Evolutionary conservation across 2,329 filamentous ascomycete genomes (phyloP).

Genomic region (Sporothrix pallida): DNA sequence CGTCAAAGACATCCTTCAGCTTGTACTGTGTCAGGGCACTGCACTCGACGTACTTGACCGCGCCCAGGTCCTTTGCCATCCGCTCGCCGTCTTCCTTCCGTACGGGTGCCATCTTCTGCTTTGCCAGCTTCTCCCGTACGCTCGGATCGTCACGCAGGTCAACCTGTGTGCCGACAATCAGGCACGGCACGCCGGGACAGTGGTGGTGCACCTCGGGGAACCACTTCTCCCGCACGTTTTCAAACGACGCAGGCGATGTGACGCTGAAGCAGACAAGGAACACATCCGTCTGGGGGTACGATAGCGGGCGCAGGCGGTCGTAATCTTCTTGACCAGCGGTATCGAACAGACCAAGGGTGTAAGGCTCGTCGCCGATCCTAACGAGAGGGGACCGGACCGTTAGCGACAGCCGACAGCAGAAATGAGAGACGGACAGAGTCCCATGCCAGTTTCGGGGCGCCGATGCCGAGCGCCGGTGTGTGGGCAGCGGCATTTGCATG

Average conservation of each 20-base stretch:
- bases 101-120: conserved; percentile 96
- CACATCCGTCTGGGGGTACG: conserved; percentile 97
- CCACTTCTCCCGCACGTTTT: conserved; percentile 99
- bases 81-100: conserved; percentile 89
- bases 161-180: conserved; percentile 97
- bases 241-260: conserved; percentile 95
- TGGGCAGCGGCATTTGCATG: not conserved
- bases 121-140: conserved; percentile 87
- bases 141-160: conserved; percentile 89
- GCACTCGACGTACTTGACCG: conserved; percentile 98
- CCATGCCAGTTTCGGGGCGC: too few species aligned
- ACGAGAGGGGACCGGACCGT: not conserved
- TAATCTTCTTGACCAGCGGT: conserved; percentile 99
- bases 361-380: conserved; percentile 99
- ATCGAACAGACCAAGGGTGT: conserved; percentile 96
- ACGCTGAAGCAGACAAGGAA: conserved; percentile 99
- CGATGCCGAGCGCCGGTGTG: too few species aligned
- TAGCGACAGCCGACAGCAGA: not conserved
- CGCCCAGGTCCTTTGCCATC: conserved; percentile 97
- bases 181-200: conserved; percentile 94
- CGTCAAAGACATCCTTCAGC: conserved; percentile 98
- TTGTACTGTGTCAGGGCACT: conserved; percentile 98
- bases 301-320: conserved; percentile 92
- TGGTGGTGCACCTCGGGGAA: conserved; percentile 99
- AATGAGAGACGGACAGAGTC: too few species aligned